These are phyloP conservation scores for Silybum marianum DNA, from an alignment of 129 eudicot genomes.

Conservation along the genomic window DNA sequence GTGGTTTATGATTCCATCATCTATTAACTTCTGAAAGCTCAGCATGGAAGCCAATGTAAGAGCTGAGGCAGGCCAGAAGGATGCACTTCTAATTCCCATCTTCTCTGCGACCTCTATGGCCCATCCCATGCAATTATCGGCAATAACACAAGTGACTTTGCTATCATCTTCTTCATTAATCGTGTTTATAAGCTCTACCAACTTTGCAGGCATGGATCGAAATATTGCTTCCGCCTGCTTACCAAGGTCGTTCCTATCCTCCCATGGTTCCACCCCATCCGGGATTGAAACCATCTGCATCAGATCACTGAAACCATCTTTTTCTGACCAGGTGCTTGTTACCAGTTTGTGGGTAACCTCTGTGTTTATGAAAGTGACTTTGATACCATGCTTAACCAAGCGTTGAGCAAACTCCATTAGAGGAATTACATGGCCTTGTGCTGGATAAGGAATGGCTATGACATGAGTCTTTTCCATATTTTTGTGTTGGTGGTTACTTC, in stretches of 20 bases:
- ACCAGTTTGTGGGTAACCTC: slow-evolving; percentile 39
- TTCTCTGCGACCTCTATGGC: slow-evolving; percentile 12
- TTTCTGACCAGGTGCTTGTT: slow-evolving; percentile 6
- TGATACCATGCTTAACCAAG: slow-evolving; percentile 25
- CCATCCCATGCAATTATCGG: slow-evolving; percentile 35
- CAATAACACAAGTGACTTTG: slow-evolving; percentile 30
- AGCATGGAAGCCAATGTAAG: slow-evolving; percentile 23
- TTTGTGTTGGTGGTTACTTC: slow-evolving; percentile 2
- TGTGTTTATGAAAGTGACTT: slow-evolving; percentile 40
- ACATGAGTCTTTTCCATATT: slow-evolving; percentile 29
- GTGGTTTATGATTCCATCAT: slow-evolving; percentile 37
- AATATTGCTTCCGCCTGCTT: slow-evolving; percentile 19
- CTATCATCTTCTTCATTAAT: slow-evolving; percentile 36
- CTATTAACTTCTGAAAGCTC: slow-evolving; percentile 27
- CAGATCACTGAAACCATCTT: slow-evolving; percentile 10
- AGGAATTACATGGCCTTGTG: slow-evolving; percentile 64
- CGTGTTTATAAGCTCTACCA: slow-evolving; percentile 27
- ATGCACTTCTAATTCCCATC: slow-evolving; percentile 9
- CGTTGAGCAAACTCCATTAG: slow-evolving; percentile 40
- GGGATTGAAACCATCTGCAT: slow-evolving; percentile 30
- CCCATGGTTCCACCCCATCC: slow-evolving; percentile 33
- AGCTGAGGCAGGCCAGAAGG: slow-evolving; percentile 28
- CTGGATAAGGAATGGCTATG: slow-evolving; percentile 47
- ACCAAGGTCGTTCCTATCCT: slow-evolving; percentile 27
- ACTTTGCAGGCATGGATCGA: slow-evolving; percentile 32